Base-by-base conservation (phyloP, 805 yeast species). In the Wickerhamiella spandovensis region DNA sequence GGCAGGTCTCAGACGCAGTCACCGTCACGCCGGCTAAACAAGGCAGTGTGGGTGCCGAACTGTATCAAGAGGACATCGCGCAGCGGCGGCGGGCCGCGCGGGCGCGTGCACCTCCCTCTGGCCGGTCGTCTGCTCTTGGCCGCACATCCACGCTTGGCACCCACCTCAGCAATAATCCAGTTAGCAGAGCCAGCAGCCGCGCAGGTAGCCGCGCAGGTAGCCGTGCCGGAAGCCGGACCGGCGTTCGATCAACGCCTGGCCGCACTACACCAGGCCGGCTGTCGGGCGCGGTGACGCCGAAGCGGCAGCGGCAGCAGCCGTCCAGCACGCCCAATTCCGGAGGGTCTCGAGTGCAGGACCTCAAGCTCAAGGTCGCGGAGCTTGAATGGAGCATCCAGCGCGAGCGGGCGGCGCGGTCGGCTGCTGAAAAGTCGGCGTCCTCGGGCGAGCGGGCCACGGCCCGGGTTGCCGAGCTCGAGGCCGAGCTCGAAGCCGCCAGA, bases 351-450 rank as follows among this genome's bases (percentile, higher is more conserved):
- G 58, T 61, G 18, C 63, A 58, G 18, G 63, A 58, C 35, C 56
- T 61, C 38, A 58, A 58, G 51, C 32, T 48, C 22, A 61, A 61
- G 50, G 57, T 61, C n/a, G 22, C 51, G 25, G 62, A 61, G 49
- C 58, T 61, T 21, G 63, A 61, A 46, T 56, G 53, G 39, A 61
- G 59, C 12, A 54, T 61, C 42, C 54, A 55, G 46, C 53, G 50
- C 8, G 61, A 58, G 22, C 50, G 54, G 9, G 46, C 47, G 9
- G 64, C 52, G 61, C 18, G 55, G 56, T 35, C 39, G 2, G 39
- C 20, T 4, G 39, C 39, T 4, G 39, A 35, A 9, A 15, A 17
- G 39, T 15, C 17, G 20, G 39, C 39, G 6, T 35, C 20, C 5
- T 28, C 32, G 12, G 32, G 32, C 32, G 32, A 28, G 15, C 32